Conservation (phyloP, 371 early-diverging fungal genomes). For the Basidiobolus heterosporus region DNA sequence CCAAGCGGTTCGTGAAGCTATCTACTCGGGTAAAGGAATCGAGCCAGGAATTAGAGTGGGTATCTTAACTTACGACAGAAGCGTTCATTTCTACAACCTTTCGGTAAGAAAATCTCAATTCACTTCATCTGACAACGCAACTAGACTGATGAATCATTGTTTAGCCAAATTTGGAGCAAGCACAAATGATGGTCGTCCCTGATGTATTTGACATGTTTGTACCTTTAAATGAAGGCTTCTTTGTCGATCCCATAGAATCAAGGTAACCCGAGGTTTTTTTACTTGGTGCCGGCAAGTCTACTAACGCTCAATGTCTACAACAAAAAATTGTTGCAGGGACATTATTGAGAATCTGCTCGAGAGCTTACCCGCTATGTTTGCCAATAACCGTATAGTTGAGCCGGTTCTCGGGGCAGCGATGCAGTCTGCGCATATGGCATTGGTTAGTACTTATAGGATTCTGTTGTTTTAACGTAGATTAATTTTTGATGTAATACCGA, state of each 20-base stretch:
- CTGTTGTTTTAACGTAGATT: too few species aligned
- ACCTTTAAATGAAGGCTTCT: conserved; percentile 69
- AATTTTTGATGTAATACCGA: neutral
- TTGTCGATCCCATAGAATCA: conserved; percentile 53
- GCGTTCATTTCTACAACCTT: conserved; percentile 90
- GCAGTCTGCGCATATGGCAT: conserved; percentile 49
- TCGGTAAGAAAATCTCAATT: conserved; percentile 24
- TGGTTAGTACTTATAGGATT: too few species aligned
- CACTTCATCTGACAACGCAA: neutral
- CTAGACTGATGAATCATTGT: neutral
- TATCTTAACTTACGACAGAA: conserved; percentile 76
- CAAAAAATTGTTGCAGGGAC: neutral
- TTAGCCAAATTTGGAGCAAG: conserved; percentile 54
- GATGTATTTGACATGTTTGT: conserved; percentile 86
- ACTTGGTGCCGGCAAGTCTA: neutral
- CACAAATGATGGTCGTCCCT: conserved; percentile 89
- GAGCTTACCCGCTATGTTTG: conserved; percentile 62
- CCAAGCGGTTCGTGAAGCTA: conserved; percentile 34
- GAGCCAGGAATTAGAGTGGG: conserved; percentile 51
- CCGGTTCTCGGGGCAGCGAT: conserved; percentile 74
- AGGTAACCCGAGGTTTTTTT: conserved; percentile 1
- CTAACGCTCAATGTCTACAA: conserved; percentile 12
- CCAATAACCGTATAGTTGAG: conserved; percentile 47
- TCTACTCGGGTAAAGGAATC: conserved; percentile 36
- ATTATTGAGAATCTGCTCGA: conserved; percentile 70